Conservation (phyloP, 1,139 yeast genomes). For the Groenewaldozyma sp. region DNA sequence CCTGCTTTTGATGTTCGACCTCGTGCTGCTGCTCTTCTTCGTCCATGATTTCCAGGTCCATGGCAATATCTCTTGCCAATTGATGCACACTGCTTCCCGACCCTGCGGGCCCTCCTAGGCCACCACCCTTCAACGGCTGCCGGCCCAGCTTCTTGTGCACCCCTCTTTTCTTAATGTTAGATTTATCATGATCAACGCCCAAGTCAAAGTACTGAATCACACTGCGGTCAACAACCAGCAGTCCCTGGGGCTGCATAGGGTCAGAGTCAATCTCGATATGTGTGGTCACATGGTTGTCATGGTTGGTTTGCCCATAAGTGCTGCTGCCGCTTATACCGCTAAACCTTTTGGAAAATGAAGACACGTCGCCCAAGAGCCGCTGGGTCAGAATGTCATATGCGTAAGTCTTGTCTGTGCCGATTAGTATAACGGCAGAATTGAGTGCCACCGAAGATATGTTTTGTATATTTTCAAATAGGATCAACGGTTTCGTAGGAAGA, state of each 20-base stretch:
- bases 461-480: neutral
- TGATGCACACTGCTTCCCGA: neutral
- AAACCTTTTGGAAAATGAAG: slow-evolving; percentile 38
- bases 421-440: slow-evolving; percentile 39
- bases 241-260: slow-evolving; percentile 40
- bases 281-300: slow-evolving; percentile 31
- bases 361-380: slow-evolving; percentile 40
- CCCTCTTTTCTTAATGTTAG: slow-evolving; percentile 23
- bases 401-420: slow-evolving; percentile 52
- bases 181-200: slow-evolving; percentile 35
- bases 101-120: slow-evolving; percentile 5
- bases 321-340: slow-evolving; percentile 10
- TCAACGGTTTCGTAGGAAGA: neutral
- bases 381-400: slow-evolving; percentile 60
- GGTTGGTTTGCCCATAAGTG: neutral
- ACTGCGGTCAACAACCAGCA: slow-evolving; percentile 46
- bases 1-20: slow-evolving; percentile 29
- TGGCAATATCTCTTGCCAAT: slow-evolving; percentile 10
- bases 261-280: slow-evolving; percentile 38
- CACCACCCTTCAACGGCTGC: slow-evolving; percentile 12
- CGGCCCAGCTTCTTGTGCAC: slow-evolving; percentile 18
- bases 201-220: slow-evolving; percentile 51
- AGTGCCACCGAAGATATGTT: slow-evolving; percentile 35
- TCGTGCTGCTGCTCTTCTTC: slow-evolving; percentile 30
- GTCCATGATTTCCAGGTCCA: slow-evolving; percentile 22